Conservation (phyloP, 495 filamentous ascomycete genomes). For the Hypoxylon fragiforme region DNA sequence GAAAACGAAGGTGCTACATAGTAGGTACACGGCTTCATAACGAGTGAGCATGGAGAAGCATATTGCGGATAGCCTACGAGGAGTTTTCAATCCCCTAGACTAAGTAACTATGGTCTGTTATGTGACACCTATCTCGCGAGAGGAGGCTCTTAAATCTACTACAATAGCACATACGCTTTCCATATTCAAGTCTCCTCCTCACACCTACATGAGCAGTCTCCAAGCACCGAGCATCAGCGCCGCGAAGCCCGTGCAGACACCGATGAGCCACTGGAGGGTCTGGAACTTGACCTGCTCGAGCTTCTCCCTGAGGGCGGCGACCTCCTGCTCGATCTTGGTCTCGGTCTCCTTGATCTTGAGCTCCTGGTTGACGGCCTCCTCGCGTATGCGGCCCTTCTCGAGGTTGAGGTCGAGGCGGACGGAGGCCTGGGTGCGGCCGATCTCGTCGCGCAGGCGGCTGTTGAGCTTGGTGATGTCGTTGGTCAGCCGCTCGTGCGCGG, state of each 20-base stretch:
- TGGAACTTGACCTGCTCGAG: slow-evolving; percentile 97
- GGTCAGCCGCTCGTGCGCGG: slow-evolving; percentile 87
- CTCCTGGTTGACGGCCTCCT: slow-evolving; percentile 96
- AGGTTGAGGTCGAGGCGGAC: slow-evolving; percentile 92
- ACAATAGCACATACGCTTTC: too few species aligned
- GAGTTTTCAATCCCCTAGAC: neutral
- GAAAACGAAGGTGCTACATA: too few species aligned
- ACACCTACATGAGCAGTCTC: slow-evolving; percentile 71
- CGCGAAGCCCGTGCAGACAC: slow-evolving; percentile 90
- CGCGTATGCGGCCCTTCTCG: slow-evolving; percentile 94
- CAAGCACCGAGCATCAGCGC: slow-evolving; percentile 94
- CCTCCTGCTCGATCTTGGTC: slow-evolving; percentile 97
- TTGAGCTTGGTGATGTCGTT: slow-evolving; percentile 94
- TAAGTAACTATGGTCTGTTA: neutral
- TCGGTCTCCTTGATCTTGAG: slow-evolving; percentile 99
- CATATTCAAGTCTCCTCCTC: neutral
- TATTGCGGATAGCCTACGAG: neutral
- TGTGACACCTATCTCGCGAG: neutral
- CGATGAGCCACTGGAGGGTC: slow-evolving; percentile 98
- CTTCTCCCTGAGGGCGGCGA: slow-evolving; percentile 84
- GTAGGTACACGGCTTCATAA: too few species aligned
- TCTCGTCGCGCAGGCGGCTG: slow-evolving; percentile 86
- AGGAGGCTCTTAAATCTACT: neutral
- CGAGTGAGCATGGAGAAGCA: neutral
- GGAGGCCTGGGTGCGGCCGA: slow-evolving; percentile 87